Base-by-base conservation (phyloP, 1,139 yeast genomes). In the Debaryomyces udenii region DNA sequence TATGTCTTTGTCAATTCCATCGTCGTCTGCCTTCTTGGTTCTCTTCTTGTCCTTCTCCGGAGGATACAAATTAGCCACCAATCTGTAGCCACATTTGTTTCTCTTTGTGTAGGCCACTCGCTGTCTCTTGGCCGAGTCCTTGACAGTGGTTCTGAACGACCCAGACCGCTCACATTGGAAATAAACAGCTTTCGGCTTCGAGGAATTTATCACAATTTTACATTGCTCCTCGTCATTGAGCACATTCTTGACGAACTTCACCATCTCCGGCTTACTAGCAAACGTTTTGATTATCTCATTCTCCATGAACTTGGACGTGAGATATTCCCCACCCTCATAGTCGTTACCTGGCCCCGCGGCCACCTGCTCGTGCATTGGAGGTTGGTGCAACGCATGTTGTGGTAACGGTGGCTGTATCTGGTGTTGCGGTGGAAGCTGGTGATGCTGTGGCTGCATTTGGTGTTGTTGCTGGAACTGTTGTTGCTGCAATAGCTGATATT, bases 61-160 rank as follows among this genome's bases (percentile, higher is more conserved):
- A 6, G 75, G 74, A 45, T 70, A 70, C 41, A 73, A 64, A 56
- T 74, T 74, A 38, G 79, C 79, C 13, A 73, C 78, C 46, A 74
- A 61, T 41, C 78, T 55, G 57, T 71, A 74, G 16, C 74, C 76
- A 57, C 79, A 74, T 57, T 74, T 74, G 55, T 68, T 68, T 49
- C 79, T 59, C 53, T 74, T 74, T 45, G 78, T 73, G 57, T 73
- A 74, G n/a, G 78, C 79, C 20, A 73, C 76, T 50, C 79, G 56
- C 51, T 74, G 78, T 57, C 79, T 62, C 57, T 70, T 70, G 34
- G 69, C 50, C 10, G 74, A 63, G 46, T 72, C 78, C 56, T 73
- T 73, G 39, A 74, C 79, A 2, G 79, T 74, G 34, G 79, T 74
- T 53, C 79, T 61, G 50, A 73, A 74, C 18, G 68, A 61, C 1